phyloP scores from a whole-genome alignment of 2,329 filamentous ascomycete genomes.

The Exserohilum turcica region DNA sequence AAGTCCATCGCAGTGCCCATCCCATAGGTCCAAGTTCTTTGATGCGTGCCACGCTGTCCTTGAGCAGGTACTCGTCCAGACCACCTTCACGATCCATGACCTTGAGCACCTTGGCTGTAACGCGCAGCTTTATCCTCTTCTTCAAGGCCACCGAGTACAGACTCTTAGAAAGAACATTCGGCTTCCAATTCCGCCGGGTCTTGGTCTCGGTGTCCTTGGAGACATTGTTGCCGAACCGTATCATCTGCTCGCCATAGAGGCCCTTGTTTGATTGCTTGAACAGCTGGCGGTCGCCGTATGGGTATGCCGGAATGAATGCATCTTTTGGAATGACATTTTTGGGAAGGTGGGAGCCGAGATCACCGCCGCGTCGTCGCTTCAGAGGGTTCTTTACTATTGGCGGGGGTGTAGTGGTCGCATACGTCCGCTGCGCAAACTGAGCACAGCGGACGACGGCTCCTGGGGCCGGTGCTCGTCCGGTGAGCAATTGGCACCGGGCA shows the following conservation, averaged over 20 bases:
- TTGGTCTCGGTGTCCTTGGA: slow-evolving; percentile 70
- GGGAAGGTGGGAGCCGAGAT: slow-evolving; percentile 45
- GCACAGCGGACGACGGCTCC: slow-evolving; percentile 16
- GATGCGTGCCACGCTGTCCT: slow-evolving; percentile 75
- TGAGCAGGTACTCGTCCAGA: slow-evolving; percentile 88
- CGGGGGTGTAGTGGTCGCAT: slow-evolving; percentile 29
- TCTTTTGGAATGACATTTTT: slow-evolving; percentile 40
- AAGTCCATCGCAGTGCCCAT: slow-evolving; percentile 86
- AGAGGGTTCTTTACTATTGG: slow-evolving; percentile 33
- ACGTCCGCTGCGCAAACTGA: slow-evolving; percentile 30
- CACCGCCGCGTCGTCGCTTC: slow-evolving; percentile 37
- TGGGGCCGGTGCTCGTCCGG: slow-evolving; percentile 24
- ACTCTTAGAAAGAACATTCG: slow-evolving; percentile 71
- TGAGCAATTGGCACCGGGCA: slow-evolving; percentile 38
- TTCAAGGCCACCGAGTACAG: slow-evolving; percentile 69
- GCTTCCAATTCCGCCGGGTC: slow-evolving; percentile 73
- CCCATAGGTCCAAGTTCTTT: slow-evolving; percentile 87
- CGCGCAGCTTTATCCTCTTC: slow-evolving; percentile 67
- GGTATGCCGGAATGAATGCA: slow-evolving; percentile 60
- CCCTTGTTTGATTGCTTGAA: slow-evolving; percentile 83
- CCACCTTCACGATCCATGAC: slow-evolving; percentile 83
- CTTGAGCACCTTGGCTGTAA: slow-evolving; percentile 69
- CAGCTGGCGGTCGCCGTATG: slow-evolving; percentile 69
- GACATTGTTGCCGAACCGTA: slow-evolving; percentile 81
- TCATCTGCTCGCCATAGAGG: slow-evolving; percentile 71